Base-by-base conservation (phyloP, 2,329 filamentous ascomycete genomes). In the Scytalidium lignicola region DNA sequence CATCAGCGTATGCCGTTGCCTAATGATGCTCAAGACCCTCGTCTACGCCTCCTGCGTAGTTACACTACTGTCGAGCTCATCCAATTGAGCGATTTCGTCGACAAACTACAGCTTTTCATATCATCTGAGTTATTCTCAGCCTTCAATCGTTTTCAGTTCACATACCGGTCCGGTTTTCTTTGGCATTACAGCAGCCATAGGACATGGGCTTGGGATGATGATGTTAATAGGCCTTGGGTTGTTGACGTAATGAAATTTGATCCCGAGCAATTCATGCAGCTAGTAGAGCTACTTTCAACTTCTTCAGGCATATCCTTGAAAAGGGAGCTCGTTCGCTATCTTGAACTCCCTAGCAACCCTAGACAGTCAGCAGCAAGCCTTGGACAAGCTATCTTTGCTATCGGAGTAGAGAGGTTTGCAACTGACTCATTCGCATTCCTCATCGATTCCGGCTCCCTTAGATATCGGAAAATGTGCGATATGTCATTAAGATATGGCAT, bases 11-110 rank as follows among this genome's bases (percentile, higher is more conserved):
- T 37, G 13, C 45, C 32, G 18, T 26, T 37, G 20, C 49, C 47
- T 9, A 55, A 59, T 29, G 62, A 64, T 42, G 32, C 12, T 37
- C 32, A 37, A 17, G 32, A 37, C n/a, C 58, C 57, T 19, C 55
- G 62, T 17, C 54, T 62, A 10, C 55, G 60, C 10, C 50, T 63
- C 8, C 50, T 62, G 2, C 51, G 60, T 39, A 60, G 59, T 7
- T 62, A 58, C 49, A 55, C 50, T 21, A 58, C 59, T 13, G 50
- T 53, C 28, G 58, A 62, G 26, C 54, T 60, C 22, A 49, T 62
- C 43, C 60, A 61, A 43, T 55, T 62, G 8, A 60, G 52, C 44
- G 62, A 65, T 32, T 55, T 58, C 21, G 50, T 58, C 10, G 53
- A 56, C n/a, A 60, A 62, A 41, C 47, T 64, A 29, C 55, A 57